Conservation (phyloP, 345 rosid species). For the Ailanthus altissimus region DNA sequence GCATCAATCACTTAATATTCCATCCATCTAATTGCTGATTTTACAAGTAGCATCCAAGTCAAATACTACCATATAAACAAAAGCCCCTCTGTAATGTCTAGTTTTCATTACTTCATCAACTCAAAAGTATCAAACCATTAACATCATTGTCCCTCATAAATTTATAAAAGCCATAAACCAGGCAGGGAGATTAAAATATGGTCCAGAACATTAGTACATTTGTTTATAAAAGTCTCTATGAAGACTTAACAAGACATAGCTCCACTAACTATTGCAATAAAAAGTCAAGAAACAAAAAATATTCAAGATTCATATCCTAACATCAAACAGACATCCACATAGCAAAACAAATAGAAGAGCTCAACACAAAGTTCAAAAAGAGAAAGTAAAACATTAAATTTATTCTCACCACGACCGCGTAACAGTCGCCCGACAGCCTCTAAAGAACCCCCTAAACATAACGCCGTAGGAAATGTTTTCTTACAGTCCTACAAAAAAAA, state of each 20-base stretch:
- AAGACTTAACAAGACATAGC: background rate
- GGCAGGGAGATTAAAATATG: background rate
- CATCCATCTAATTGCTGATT: background rate
- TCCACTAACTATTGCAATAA: background rate
- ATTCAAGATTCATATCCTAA: background rate
- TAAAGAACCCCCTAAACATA: constrained; percentile 85
- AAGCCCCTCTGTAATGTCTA: background rate
- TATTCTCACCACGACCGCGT: constrained; percentile 70
- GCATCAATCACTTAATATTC: background rate
- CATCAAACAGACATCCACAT: background rate
- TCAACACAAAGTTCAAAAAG: background rate
- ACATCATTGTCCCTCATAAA: background rate
- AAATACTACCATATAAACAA: background rate
- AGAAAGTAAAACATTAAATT: background rate
- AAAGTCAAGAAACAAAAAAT: background rate
- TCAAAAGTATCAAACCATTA: background rate
- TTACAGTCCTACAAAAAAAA: constrained; percentile 67
- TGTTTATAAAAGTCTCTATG: background rate
- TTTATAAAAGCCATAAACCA: background rate
- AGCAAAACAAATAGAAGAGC: background rate
- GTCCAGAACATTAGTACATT: background rate
- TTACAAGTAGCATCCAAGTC: background rate
- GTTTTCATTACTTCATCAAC: background rate
- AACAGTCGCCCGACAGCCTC: constrained; percentile 57
- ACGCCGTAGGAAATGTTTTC: constrained; percentile 76